Conservation (phyloP, 129 eudicot species). For the Escallonia rubra region DNA sequence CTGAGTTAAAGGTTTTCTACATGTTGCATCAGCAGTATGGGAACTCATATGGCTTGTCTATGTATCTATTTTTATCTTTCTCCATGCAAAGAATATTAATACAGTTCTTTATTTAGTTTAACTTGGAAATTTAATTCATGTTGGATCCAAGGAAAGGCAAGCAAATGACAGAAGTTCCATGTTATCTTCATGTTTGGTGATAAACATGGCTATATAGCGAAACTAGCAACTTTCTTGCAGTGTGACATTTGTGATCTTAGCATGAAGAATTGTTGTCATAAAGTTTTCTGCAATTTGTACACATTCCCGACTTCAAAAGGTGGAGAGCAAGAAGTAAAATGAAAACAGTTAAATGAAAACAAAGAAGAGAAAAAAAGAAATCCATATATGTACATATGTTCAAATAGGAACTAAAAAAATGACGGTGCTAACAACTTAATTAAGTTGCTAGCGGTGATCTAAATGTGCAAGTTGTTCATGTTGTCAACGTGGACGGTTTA, state of each 20-base stretch:
- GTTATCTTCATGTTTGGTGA: conserved; percentile 7
- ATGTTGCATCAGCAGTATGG: conserved; percentile 65
- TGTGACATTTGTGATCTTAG: neutral
- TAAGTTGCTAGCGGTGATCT: too few species aligned
- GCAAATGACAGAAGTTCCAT: neutral
- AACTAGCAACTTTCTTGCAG: neutral
- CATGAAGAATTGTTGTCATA: too few species aligned
- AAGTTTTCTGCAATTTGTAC: too few species aligned
- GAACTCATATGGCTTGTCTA: conserved; percentile 73
- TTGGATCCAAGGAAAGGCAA: neutral
- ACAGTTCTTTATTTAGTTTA: neutral
- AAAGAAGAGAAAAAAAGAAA: too few species aligned
- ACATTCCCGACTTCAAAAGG: too few species aligned
- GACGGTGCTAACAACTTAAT: too few species aligned
- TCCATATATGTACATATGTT: too few species aligned
- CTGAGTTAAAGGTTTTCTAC: conserved; percentile 30
- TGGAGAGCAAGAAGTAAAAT: too few species aligned
- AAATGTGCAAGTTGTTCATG: too few species aligned
- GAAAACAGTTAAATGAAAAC: too few species aligned
- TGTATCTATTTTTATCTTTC: conserved; percentile 3
- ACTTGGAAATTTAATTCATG: neutral
- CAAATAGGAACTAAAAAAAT: too few species aligned
- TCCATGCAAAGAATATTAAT: neutral
- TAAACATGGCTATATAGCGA: neutral
- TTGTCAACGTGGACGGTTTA: too few species aligned